phyloP scores from a whole-genome alignment of 2,329 filamentous ascomycete genomes.

The Alternaria rosae region DNA sequence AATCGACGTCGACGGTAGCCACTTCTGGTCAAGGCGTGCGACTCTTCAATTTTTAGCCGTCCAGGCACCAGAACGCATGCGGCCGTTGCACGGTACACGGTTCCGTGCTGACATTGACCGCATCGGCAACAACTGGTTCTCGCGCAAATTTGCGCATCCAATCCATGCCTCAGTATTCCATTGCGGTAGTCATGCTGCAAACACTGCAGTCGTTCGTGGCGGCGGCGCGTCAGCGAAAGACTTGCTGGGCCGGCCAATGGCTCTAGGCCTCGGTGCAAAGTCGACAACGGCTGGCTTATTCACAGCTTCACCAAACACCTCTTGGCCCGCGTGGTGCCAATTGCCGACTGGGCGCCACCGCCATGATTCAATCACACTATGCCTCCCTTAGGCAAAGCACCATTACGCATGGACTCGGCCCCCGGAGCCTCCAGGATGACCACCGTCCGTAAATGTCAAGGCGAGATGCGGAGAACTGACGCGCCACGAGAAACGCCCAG shows the following conservation, averaged over 20 bases:
- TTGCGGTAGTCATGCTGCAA: neutral
- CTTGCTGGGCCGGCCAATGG: neutral
- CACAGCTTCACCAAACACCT: constrained; percentile 1
- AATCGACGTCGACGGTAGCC: neutral
- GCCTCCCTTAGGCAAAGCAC: constrained; percentile 22
- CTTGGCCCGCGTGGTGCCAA: constrained; percentile 10
- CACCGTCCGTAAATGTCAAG: constrained; percentile 32
- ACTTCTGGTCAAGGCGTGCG: constrained; percentile 4
- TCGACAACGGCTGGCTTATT: constrained; percentile 14
- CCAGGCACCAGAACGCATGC: constrained; percentile 3
- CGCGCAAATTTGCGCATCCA: neutral
- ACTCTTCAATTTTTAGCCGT: constrained; percentile 1
- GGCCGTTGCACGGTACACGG: constrained; percentile 3
- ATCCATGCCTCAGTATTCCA: neutral
- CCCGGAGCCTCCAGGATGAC: constrained; percentile 15
- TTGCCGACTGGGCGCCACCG: constrained; percentile 18
- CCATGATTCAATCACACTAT: constrained; percentile 21
- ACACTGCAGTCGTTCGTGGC: constrained; percentile 1
- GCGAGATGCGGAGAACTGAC: constrained; percentile 38
- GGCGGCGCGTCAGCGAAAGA: constrained; percentile 1
- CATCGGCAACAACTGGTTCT: constrained; percentile 1
- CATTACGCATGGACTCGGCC: constrained; percentile 22
- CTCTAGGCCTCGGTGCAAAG: constrained; percentile 1
- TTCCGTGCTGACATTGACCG: neutral
- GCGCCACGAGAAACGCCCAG: constrained; percentile 16